These are phyloP conservation scores for Xylariaceae sp. DNA, from an alignment of 2,329 filamentous ascomycete genomes.

Conservation along the genomic window DNA sequence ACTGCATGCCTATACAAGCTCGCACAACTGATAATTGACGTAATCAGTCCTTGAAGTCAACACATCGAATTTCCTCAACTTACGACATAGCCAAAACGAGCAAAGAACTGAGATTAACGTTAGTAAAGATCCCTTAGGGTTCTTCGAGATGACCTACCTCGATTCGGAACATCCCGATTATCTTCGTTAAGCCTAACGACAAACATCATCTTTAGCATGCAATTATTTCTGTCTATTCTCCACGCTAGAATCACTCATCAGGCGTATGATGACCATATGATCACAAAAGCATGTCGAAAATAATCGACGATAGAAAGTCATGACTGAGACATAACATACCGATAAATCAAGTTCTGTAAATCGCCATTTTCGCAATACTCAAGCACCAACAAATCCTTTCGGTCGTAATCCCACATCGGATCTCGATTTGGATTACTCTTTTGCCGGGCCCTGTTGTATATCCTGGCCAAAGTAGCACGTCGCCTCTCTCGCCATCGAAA, in stretches of 20 bases:
- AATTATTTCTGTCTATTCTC: not conserved
- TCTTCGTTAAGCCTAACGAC: not conserved
- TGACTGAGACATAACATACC: slow-evolving; percentile 1
- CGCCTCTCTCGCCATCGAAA: too few species aligned
- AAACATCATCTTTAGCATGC: too few species aligned
- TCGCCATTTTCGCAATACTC: slow-evolving; percentile 18
- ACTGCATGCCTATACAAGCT: slow-evolving; percentile 22
- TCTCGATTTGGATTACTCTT: not conserved
- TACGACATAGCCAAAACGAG: slow-evolving; percentile 23
- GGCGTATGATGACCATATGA: not conserved
- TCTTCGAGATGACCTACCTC: slow-evolving; percentile 6
- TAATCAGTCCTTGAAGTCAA: not conserved
- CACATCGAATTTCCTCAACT: slow-evolving; percentile 2
- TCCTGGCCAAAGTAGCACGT: not conserved
- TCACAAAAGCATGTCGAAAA: not conserved
- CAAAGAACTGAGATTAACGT: slow-evolving; percentile 17
- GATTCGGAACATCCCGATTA: slow-evolving; percentile 1
- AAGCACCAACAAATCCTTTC: slow-evolving; percentile 14
- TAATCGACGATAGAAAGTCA: too few species aligned
- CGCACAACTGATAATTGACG: slow-evolving; percentile 16
- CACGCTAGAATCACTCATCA: not conserved
- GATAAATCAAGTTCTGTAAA: slow-evolving; percentile 7
- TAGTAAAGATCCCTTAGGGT: not conserved
- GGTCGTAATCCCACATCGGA: not conserved
- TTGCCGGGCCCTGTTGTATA: not conserved